Conservation (phyloP, 345 rosid genomes). For the Cardamine occulta region DNA sequence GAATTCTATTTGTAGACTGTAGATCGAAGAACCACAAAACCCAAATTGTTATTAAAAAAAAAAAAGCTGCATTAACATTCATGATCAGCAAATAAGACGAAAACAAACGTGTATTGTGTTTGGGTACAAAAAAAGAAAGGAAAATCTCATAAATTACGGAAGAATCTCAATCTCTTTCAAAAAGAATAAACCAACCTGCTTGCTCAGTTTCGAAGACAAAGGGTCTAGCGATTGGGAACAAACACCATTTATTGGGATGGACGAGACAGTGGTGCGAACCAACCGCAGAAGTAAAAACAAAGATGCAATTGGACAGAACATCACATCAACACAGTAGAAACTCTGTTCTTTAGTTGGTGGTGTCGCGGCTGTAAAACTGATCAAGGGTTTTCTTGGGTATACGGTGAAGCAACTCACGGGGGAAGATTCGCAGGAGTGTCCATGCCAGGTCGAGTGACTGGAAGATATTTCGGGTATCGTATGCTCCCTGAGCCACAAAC, state of each 20-base stretch:
- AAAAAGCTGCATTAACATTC: background rate
- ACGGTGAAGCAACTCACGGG: constrained; percentile 95
- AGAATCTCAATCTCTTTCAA: constrained; percentile 20
- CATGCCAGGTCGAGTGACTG: constrained; percentile 96
- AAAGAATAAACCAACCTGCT: constrained; percentile 30
- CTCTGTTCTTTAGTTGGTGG: constrained; percentile 36
- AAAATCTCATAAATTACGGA: constrained; percentile 28
- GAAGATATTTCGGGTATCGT: constrained; percentile 89
- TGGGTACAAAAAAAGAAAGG: background rate
- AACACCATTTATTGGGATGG: constrained; percentile 36
- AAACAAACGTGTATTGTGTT: constrained; percentile 15
- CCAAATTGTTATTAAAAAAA: background rate
- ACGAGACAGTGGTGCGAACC: constrained; percentile 25
- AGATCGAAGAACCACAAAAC: background rate
- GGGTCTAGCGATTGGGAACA: constrained; percentile 32
- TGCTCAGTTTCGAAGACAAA: constrained; percentile 27
- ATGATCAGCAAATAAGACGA: background rate
- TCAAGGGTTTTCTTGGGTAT: constrained; percentile 95
- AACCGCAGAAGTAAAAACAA: constrained; percentile 24
- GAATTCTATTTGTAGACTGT: background rate
- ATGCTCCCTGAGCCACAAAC: constrained; percentile 93
- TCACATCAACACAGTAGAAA: constrained; percentile 8
- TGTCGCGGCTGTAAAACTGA: constrained; percentile 75
- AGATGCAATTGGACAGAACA: constrained; percentile 22
- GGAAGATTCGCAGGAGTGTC: constrained; percentile 92